Evolutionary conservation across 768 basidiomycete species (phyloP).

Genomic region (Porpolomopsis calyptriformis): DNA sequence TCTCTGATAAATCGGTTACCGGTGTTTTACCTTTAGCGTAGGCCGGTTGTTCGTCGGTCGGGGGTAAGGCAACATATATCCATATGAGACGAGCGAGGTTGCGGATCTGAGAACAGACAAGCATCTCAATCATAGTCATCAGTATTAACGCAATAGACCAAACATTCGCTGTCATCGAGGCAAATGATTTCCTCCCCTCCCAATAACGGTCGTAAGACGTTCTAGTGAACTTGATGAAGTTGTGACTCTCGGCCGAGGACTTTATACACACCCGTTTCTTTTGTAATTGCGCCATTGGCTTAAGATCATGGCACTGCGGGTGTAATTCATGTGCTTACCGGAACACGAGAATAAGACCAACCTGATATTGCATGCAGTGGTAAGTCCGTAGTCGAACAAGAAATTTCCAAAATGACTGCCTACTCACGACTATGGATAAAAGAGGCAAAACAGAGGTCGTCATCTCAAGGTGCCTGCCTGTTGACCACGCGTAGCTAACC

Average conservation of each 20-base stretch:
- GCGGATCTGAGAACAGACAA: conserved; percentile 31
- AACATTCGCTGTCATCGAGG: conserved; percentile 49
- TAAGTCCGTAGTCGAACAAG: conserved; percentile 1
- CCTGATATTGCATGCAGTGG: conserved; percentile 44
- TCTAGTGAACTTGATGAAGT: conserved; percentile 23
- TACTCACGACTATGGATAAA: conserved; percentile 80
- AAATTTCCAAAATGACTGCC: background rate
- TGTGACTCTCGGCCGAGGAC: background rate
- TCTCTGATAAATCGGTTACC: conserved; percentile 31
- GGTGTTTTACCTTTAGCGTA: conserved; percentile 45
- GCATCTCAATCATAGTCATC: background rate
- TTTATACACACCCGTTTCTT: conserved; percentile 52
- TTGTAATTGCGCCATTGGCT: too few species aligned
- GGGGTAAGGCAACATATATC: conserved; percentile 65
- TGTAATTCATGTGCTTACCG: conserved; percentile 57
- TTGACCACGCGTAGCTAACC: conserved; percentile 48
- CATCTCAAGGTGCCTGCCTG: conserved; percentile 50
- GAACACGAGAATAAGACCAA: conserved; percentile 83
- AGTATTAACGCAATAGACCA: background rate
- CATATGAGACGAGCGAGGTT: conserved; percentile 72
- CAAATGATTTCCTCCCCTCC: conserved; percentile 84
- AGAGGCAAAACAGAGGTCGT: conserved; percentile 82
- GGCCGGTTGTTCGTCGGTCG: conserved; percentile 32
- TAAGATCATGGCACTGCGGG: too few species aligned
- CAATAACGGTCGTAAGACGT: conserved; percentile 83